phyloP scores from a whole-genome alignment of 1,284 basidiomycete species.

The Peniophora sp. region DNA sequence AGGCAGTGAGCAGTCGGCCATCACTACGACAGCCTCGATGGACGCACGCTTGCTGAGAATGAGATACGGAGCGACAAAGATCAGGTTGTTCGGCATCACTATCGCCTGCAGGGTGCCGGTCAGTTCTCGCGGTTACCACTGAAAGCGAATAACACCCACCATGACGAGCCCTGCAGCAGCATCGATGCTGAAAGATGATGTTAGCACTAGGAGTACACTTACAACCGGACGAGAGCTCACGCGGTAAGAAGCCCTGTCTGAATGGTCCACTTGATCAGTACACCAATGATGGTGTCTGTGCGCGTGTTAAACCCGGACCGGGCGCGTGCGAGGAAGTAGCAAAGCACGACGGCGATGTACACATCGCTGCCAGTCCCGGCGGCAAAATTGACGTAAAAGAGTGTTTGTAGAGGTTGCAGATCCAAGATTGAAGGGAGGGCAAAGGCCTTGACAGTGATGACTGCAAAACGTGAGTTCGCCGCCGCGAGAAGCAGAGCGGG shows the following conservation, averaged over 20 bases:
- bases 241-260: constrained; percentile 37
- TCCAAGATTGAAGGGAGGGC: constrained; percentile 11
- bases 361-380: constrained; percentile 21
- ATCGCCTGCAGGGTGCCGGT: constrained; percentile 31
- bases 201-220: neutral
- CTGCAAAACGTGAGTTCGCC: neutral
- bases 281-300: constrained; percentile 27
- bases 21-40: too few species aligned
- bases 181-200: constrained; percentile 20
- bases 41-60: constrained; percentile 41
- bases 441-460: constrained; percentile 9
- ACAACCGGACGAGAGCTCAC: constrained; percentile 35
- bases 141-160: constrained; percentile 13
- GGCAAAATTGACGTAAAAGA: constrained; percentile 21
- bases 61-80: constrained; percentile 45
- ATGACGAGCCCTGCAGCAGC: constrained; percentile 35
- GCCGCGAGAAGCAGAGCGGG: too few species aligned
- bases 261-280: constrained; percentile 28
- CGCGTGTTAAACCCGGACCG: constrained; percentile 29
- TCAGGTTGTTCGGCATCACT: constrained; percentile 40
- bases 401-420: constrained; percentile 10
- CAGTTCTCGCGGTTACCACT: too few species aligned
- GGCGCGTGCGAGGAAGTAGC: constrained; percentile 22
- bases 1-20: neutral
- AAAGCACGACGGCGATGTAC: constrained; percentile 25